Evolutionary conservation across 177 flowering plant species (phyloP).

Genomic region (Vitis hybrid): DNA sequence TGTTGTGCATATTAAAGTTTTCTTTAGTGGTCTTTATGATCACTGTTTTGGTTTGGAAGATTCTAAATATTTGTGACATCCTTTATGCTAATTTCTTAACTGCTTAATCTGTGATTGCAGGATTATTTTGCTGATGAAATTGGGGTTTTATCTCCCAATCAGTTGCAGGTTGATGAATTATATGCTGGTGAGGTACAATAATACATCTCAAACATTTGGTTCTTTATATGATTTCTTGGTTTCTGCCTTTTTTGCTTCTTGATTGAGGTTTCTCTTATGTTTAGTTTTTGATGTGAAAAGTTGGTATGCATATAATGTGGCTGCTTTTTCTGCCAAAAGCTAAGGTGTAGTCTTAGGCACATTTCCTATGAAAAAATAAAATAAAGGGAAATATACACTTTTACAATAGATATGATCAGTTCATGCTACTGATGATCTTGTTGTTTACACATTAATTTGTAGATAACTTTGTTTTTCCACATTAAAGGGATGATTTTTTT

Average conservation of each 20-base stretch:
- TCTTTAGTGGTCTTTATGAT: not conserved
- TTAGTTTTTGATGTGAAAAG: not conserved
- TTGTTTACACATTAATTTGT: too few species aligned
- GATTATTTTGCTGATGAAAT: constrained; percentile 95
- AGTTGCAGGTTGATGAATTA: constrained; percentile 76
- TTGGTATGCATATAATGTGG: too few species aligned
- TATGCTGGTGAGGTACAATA: constrained; percentile 92
- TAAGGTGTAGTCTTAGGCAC: not conserved
- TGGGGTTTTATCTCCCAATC: constrained; percentile 94
- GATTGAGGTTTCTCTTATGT: not conserved
- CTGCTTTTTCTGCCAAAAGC: too few species aligned
- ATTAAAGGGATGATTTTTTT: too few species aligned
- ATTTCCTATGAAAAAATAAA: not conserved
- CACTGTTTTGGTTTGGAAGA: not conserved
- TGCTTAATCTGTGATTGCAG: constrained; percentile 31
- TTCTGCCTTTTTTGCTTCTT: not conserved
- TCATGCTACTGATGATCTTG: too few species aligned
- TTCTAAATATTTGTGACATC: not conserved
- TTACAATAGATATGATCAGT: too few species aligned
- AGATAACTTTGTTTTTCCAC: too few species aligned
- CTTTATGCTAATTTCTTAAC: not conserved
- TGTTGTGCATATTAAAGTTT: not conserved
- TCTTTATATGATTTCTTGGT: not conserved
- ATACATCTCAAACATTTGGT: not conserved
- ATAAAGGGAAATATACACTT: too few species aligned